These are phyloP conservation scores for Vaucheria bursata DNA, from an alignment of 352 stramenopile species.

Conservation along the genomic window DNA sequence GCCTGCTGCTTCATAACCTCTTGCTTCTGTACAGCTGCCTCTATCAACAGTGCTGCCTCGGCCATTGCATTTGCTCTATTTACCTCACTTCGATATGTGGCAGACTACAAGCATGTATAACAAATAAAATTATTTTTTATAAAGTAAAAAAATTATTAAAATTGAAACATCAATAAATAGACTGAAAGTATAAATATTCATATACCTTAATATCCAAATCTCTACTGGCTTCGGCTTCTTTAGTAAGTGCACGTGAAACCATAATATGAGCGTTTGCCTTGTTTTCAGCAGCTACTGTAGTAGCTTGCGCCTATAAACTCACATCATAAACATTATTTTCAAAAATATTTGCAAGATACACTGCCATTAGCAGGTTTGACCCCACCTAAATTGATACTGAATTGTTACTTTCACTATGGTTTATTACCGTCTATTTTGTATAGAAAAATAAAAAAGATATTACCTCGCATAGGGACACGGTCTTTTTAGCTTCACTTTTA, in stretches of 20 bases:
- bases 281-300: conserved; percentile 21
- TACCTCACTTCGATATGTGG: conserved; percentile 19
- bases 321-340: too few species aligned
- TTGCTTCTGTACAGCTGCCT: conserved; percentile 32
- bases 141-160: too few species aligned
- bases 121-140: not conserved
- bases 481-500: conserved; percentile 27
- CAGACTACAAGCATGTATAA: not conserved
- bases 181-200: too few species aligned
- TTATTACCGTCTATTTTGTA: too few species aligned
- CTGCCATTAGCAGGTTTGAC: too few species aligned
- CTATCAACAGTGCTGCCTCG: conserved; percentile 22
- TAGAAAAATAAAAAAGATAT: too few species aligned
- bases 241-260: not conserved
- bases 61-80: conserved; percentile 23
- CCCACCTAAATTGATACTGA: too few species aligned
- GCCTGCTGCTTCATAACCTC: conserved; percentile 33
- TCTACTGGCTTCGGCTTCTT: conserved; percentile 4
- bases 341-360: too few species aligned
- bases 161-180: too few species aligned
- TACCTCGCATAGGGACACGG: conserved; percentile 13
- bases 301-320: not conserved
- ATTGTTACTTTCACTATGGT: too few species aligned
- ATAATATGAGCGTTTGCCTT: conserved; percentile 7
- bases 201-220: conserved; percentile 21